Percentiles rank a stretch among this genome's conserved stretches.
Conservation (phyloP, 176 grass and related monocot species). For the Aegilops umbellulata region DNA sequence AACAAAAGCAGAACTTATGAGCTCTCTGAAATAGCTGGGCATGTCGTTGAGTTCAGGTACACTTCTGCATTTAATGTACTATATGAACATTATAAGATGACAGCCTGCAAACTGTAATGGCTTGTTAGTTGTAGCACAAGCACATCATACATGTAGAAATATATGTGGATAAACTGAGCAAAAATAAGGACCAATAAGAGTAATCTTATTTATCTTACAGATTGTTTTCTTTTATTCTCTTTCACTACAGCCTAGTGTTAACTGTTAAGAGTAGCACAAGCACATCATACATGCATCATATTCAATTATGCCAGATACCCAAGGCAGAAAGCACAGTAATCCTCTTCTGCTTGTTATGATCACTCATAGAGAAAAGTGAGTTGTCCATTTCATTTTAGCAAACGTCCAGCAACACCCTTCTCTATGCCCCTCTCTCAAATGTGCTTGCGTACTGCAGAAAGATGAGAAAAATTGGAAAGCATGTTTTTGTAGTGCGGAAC, state of each 20-base stretch:
- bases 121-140: not conserved
- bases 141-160: not conserved
- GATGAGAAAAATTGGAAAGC: too few relatives aligned
- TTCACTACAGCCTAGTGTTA: too few relatives aligned
- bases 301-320: not conserved
- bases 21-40: conserved; percentile 75
- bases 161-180: not conserved
- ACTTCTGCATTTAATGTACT: not conserved
- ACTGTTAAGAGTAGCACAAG: too few relatives aligned
- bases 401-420: not conserved
- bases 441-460: too few relatives aligned
- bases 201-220: not conserved
- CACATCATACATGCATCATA: too few relatives aligned
- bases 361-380: not conserved
- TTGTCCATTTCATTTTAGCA: not conserved
- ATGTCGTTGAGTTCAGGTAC: conserved; percentile 90
- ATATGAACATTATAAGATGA: not conserved
- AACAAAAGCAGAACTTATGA: conserved; percentile 86
- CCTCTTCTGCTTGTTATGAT: not conserved
- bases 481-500: too few relatives aligned
- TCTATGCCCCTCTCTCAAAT: not conserved
- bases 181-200: not conserved
- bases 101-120: not conserved
- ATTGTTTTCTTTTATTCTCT: not conserved
- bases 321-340: not conserved